Conservation (phyloP, 352 stramenopile genomes). For the Globisporangium camurandrum region DNA sequence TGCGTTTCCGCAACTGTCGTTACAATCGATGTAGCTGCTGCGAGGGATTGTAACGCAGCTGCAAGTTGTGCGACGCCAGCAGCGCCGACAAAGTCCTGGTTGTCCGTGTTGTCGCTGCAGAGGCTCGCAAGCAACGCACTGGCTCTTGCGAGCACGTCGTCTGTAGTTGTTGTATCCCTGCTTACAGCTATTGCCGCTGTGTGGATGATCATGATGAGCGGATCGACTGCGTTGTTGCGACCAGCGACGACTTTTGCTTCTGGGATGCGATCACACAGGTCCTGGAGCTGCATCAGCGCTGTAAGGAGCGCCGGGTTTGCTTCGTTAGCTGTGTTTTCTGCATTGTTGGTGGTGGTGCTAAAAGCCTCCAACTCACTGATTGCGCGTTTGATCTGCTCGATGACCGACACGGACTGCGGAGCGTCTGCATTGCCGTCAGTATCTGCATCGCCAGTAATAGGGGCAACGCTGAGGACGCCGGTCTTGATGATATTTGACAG, state of each 20-base stretch:
- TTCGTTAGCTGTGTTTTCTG: constrained; percentile 4
- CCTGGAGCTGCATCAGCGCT: constrained; percentile 18
- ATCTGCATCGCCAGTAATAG: not conserved
- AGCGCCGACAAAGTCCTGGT: constrained; percentile 53
- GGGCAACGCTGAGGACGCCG: constrained; percentile 4
- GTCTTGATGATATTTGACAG: constrained; percentile 83
- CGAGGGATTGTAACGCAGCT: no score
- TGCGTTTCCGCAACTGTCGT: not conserved
- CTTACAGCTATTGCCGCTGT: constrained; percentile 1
- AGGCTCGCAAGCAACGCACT: constrained; percentile 22
- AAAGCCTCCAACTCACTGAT: constrained; percentile 14
- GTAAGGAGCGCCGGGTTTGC: not conserved
- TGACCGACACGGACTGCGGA: constrained; percentile 10
- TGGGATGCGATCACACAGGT: constrained; percentile 30
- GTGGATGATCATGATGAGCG: constrained; percentile 31
- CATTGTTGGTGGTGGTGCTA: not conserved
- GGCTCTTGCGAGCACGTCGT: constrained; percentile 6
- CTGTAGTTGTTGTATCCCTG: no score
- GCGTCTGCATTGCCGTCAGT: not conserved
- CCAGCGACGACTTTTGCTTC: constrained; percentile 57
- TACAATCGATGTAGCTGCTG: no score
- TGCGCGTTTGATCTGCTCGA: constrained; percentile 25
- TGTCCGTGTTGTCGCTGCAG: constrained; percentile 42
- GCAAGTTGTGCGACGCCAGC: constrained; percentile 31
- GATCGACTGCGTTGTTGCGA: constrained; percentile 44